These are phyloP conservation scores for Malus sylvestris DNA, from an alignment of 306 rosid species.

Conservation along the genomic window DNA sequence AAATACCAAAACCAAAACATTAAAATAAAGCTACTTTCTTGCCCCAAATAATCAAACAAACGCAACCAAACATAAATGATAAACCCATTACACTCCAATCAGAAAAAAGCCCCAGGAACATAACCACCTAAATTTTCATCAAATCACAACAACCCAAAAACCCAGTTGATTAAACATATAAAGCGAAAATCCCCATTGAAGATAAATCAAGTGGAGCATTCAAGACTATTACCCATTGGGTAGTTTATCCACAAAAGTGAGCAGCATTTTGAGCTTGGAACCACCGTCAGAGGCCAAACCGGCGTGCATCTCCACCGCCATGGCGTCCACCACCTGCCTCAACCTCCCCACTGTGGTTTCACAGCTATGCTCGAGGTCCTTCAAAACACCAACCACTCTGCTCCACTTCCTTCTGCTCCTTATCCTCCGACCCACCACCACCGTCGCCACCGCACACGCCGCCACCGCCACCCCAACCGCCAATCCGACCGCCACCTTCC, in stretches of 20 bases:
- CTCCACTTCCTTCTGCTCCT: constrained; percentile 70
- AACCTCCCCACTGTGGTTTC: constrained; percentile 60
- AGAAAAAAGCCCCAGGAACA: not conserved
- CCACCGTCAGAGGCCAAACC: constrained; percentile 96
- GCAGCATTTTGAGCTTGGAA: constrained; percentile 94
- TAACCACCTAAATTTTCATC: not conserved
- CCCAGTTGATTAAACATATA: not conserved
- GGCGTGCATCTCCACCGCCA: constrained; percentile 99
- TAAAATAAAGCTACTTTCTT: not conserved
- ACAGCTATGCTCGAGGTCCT: constrained; percentile 65
- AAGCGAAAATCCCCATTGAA: not conserved
- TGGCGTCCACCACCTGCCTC: constrained; percentile 83
- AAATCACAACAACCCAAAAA: not conserved
- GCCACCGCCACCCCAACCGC: constrained; percentile 64
- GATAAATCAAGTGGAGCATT: not conserved
- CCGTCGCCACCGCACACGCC: constrained; percentile 73
- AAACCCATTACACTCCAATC: not conserved
- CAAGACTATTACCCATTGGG: constrained; percentile 71
- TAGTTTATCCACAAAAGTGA: constrained; percentile 76
- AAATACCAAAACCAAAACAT: not conserved
- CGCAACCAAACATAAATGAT: not conserved
- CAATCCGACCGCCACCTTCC: constrained; percentile 57
- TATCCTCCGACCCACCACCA: constrained; percentile 63
- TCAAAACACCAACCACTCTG: constrained; percentile 54
- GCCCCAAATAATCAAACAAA: not conserved